These are phyloP conservation scores for Thermothielavioides terrestris DNA, from an alignment of 495 filamentous ascomycete species.

Conservation along the genomic window DNA sequence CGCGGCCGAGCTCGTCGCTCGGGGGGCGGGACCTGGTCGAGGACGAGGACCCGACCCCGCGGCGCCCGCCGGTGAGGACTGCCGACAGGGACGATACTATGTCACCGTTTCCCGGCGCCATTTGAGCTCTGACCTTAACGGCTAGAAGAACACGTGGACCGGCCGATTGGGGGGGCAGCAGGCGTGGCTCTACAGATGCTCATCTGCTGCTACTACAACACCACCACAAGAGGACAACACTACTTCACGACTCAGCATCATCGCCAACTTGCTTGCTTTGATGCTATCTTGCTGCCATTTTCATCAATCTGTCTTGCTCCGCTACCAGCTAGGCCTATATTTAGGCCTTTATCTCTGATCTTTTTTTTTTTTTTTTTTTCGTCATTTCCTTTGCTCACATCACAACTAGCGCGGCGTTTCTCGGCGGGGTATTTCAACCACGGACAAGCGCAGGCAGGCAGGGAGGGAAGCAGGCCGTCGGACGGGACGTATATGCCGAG, in stretches of 20 bases:
- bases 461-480: not conserved
- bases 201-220: too few species aligned
- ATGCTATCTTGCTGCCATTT: not conserved
- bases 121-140: too few species aligned
- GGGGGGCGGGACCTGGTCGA: not conserved
- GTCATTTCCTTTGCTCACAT: not conserved
- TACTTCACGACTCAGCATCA: not conserved
- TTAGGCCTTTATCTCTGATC: not conserved
- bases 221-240: not conserved
- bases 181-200: too few species aligned
- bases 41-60: conserved; percentile 28
- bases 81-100: conserved; percentile 9
- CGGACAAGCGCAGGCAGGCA: too few species aligned
- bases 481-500: not conserved
- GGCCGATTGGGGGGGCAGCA: not conserved
- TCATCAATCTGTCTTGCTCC: not conserved
- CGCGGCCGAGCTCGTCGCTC: conserved; percentile 15
- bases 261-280: not conserved
- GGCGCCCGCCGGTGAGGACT: conserved; percentile 13
- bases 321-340: not conserved
- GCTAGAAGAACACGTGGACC: too few species aligned
- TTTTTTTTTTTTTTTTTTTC: not conserved
- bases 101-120: conserved; percentile 17
- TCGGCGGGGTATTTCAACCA: too few species aligned
- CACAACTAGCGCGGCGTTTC: conserved; percentile 21